Conservation (phyloP, 768 basidiomycete species). For the Pleurotus eryngii region DNA sequence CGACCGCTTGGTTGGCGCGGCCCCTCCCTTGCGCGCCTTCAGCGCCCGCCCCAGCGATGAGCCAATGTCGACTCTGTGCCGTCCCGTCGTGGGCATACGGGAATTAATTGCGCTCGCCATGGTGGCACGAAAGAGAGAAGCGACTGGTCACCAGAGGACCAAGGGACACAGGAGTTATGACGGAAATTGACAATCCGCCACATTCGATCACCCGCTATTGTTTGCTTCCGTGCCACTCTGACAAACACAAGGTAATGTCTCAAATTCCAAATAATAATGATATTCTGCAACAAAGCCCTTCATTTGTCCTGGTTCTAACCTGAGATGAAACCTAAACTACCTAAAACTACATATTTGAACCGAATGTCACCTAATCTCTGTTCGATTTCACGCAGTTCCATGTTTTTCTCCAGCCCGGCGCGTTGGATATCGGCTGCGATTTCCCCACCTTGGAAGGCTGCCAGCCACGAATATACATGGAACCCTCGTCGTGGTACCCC, state of each 20-base stretch:
- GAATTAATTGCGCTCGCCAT: slow-evolving; percentile 39
- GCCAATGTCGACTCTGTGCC: slow-evolving; percentile 58
- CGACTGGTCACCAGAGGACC: not conserved
- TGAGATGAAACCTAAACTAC: not conserved
- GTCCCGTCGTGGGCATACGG: slow-evolving; percentile 61
- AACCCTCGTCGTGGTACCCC: slow-evolving; percentile 1
- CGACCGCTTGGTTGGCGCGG: slow-evolving; percentile 32
- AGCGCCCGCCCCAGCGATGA: slow-evolving; percentile 60
- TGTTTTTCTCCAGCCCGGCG: slow-evolving; percentile 19
- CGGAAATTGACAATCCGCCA: not conserved
- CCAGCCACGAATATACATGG: slow-evolving; percentile 6
- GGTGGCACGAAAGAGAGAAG: slow-evolving; percentile 16
- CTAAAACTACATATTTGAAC: slow-evolving; percentile 20
- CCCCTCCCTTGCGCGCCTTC: slow-evolving; percentile 61
- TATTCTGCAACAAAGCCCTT: not conserved
- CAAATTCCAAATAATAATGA: not conserved
- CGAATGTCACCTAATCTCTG: slow-evolving; percentile 23
- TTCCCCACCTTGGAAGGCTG: slow-evolving; percentile 18
- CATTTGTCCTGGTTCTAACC: no score
- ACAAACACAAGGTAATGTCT: not conserved
- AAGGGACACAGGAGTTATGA: not conserved
- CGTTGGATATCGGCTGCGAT: slow-evolving; percentile 18
- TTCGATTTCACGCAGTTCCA: slow-evolving; percentile 27
- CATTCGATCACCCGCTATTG: not conserved
- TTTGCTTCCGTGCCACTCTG: slow-evolving; percentile 6